Evolutionary conservation across 2,329 filamentous ascomycete genomes (phyloP), one percentile per base, ranked within the genome.

Genomic region (Ophiosphaerella narmari): DNA sequence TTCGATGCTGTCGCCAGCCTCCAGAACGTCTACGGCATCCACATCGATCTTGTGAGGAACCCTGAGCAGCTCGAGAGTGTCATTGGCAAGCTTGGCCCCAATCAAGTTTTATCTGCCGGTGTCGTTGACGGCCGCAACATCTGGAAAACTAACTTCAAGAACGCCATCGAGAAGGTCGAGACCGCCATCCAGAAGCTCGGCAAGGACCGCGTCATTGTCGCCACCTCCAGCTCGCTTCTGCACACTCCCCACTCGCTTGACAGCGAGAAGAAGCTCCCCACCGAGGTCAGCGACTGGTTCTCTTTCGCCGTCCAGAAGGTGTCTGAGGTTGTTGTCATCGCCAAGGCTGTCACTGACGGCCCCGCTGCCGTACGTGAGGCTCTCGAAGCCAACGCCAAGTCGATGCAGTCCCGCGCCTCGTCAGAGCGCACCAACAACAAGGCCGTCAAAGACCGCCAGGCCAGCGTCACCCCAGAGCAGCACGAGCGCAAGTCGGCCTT

Each of bases 91-190:
- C 86, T 99, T 61, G 91, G 91, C 75, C 79, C 90, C 75, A 91
- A 91, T 76, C 95, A 96, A 75, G 78, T 91, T 66, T 87, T 99
- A 63, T 99, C 94, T 63, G 89, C 87, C 61, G 94, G 94, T 90
- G 89, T 99, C 67, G 94, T 99, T 64, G 92, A 99, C 70, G 94
- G 94, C 71, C 91, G 94, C 72, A 99, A 99, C 86, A 97, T 99
- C 84, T 99, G 94, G 94, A 99, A 99, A 90, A 97, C 91, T 80
- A 96, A 97, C 87, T 89, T 97, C 82, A 89, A 96, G 86, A 86
- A 86, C 70, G 91, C 94, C 72, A 95, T 99, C 62, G 92, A 94
- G 82, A 85, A 81, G 60, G 88, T 94, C 55, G 91, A 97, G 86
- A 82, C 85, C 53, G 94, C 93, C 60, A 82, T 97, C 70, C 90